Base-by-base conservation (phyloP, 345 rosid genomes). In the Arabis alpina region DNA sequence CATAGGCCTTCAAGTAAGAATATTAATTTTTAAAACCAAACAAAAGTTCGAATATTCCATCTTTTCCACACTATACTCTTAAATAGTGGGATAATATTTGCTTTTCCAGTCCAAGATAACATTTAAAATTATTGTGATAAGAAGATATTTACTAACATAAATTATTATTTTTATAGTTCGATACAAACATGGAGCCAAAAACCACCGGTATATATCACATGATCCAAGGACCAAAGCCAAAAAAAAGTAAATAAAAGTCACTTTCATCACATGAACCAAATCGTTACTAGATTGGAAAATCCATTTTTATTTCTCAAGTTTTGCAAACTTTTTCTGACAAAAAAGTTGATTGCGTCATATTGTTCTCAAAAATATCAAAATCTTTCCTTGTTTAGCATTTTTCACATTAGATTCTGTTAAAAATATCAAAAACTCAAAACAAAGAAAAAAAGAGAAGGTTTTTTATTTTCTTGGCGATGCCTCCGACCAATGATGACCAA, bases 401-500 rank as follows among this genome's bases (percentile, higher is more conserved):
- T 47, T 60, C 36, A 14, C 24, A 16, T 27, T 41, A 52, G 37
- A 61, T 60, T 60, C 44, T 16, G 44, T 2, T 61, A 53, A 66
- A 54, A 19, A 6, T 40, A 6, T 4, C 51, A 70, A 28, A 30
- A 32, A 43, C 12, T 5, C 19, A 43, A 51, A 11, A 23, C 9
- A n/a, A 24, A 64, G 13, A 23, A 11, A 15, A 11, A 52, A 10
- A 30, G 13, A 30, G 4, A 1, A 52, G 16, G 2, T 11, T 44
- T 72, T 72, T 45, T 4, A 0, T 27, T 16, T 30, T 2, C 2
- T 1, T 5, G 6, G 8, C 66, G 40, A 73, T 73, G 77, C 77
- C 77, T 57, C 34, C 54, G 72, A 73, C 30, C 40, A 49, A 57
- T 65, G 4, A 47, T 48, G 52, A 63, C 28, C 41, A 45, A 63